Conservation (phyloP, 306 rosid species). For the Dryas drummondii region DNA sequence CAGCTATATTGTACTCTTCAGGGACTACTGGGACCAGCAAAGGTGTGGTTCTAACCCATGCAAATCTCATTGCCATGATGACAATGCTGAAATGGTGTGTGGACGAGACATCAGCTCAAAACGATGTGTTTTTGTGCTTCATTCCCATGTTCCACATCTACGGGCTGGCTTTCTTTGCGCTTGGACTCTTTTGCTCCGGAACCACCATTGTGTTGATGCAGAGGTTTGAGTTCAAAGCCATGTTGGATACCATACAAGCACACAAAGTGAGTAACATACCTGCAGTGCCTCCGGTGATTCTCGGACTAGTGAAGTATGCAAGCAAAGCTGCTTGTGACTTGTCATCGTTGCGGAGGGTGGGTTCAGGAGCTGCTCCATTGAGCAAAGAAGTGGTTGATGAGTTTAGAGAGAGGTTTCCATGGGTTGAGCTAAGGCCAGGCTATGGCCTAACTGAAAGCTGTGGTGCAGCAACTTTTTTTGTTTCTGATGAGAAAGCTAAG, state of each 20-base stretch:
- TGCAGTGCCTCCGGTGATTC: slow-evolving; percentile 88
- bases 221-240: slow-evolving; percentile 51
- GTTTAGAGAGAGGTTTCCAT: slow-evolving; percentile 70
- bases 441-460: slow-evolving; percentile 83
- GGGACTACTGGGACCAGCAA: slow-evolving; percentile 89
- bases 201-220: slow-evolving; percentile 61
- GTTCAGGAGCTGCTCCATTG: slow-evolving; percentile 90
- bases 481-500: slow-evolving; percentile 45
- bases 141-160: slow-evolving; percentile 87
- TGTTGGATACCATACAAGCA: slow-evolving; percentile 59
- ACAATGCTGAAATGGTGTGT: slow-evolving; percentile 56
- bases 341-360: slow-evolving; percentile 56
- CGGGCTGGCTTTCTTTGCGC: slow-evolving; percentile 69
- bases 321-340: slow-evolving; percentile 40
- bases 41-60: slow-evolving; percentile 80
- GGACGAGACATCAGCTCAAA: slow-evolving; percentile 35
- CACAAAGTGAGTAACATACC: slow-evolving; percentile 61
- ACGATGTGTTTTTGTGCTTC: slow-evolving; percentile 77
- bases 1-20: slow-evolving; percentile 86
- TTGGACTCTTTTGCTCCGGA: slow-evolving; percentile 62
- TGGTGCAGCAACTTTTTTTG: slow-evolving; percentile 52
- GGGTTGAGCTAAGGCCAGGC: slow-evolving; percentile 81
- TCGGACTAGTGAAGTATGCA: slow-evolving; percentile 58
- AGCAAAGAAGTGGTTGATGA: slow-evolving; percentile 58
- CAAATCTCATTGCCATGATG: slow-evolving; percentile 54